Evolutionary conservation across 2,329 filamentous ascomycete species (phyloP), one percentile per base, ranked within the genome.

Genomic region (Nectriaceae sp.): DNA sequence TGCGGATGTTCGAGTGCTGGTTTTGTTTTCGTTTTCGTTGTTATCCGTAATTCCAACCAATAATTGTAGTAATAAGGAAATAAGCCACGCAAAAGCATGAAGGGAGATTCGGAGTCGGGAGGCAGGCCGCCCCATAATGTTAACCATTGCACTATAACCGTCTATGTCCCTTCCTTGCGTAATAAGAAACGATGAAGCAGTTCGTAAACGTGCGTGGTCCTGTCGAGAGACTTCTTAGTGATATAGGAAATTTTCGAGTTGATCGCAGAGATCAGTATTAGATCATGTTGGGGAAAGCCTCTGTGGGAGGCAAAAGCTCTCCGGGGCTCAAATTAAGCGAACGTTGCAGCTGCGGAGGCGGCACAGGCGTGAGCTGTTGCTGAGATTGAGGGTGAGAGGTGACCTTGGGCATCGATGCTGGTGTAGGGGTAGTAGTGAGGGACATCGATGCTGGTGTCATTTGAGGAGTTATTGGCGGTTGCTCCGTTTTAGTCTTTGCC

Each of bases 401-500:
- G 31, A 63, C 56, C 21, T 59, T 57, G 44, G 63, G 55, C 53
- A 65, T 60, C 38, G 56, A 51, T 31, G 53, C 55, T n/a, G 62
- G 62, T 35, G 61, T 62, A 21, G 60, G 60, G 37, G 61, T 61
- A 44, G 52, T 58, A 10, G 56, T 55, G 36, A 52, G 50, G 33
- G 53, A 53, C 42, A 57, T 49, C 16, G 65, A 60, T 21, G 55
- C 46, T 15, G 54, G 29, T 33, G 54, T 46, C 46, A 60, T 55
- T 40, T 67, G 65, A 8, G 67, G 60, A 4, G 64, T 65, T 35
- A 59, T 54, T 15, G 67, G 68, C 48, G 64, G 65, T 43, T 67
- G 72, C 21, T 81, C 76, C 20, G 67, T 64, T 63, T 77, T 78
- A 37, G 75, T 69, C 62, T 76, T 82, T 8, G 72, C 65, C 63